phyloP scores from a whole-genome alignment of 345 rosid species.

The Conringia planisiliqua region DNA sequence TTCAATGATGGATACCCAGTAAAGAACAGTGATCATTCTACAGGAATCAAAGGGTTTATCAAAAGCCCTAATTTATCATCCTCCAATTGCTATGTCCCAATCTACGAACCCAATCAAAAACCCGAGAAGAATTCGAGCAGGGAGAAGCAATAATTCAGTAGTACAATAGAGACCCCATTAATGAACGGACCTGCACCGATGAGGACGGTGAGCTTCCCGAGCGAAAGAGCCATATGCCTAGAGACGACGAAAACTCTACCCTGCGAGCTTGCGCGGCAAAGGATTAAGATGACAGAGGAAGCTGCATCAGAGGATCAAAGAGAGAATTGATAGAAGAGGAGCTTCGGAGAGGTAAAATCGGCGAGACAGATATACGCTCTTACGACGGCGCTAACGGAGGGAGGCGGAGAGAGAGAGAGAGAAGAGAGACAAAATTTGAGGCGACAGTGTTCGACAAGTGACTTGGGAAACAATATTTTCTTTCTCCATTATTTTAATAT shows the following conservation, averaged over 20 bases:
- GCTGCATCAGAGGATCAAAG: background rate
- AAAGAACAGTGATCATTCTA: background rate
- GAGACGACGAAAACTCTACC: background rate
- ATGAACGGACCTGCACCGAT: conserved; percentile 39
- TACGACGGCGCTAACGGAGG: conserved; percentile 15
- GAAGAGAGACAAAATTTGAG: background rate
- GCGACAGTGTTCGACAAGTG: conserved; percentile 20
- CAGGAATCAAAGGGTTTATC: conserved; percentile 24
- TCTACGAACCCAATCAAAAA: background rate
- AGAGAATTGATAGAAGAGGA: background rate
- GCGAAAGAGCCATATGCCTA: conserved; percentile 29
- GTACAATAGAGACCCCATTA: background rate
- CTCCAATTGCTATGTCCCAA: background rate
- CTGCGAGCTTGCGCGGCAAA: background rate
- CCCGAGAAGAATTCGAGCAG: background rate
- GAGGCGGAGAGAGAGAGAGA: conserved; percentile 10
- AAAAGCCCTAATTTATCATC: conserved; percentile 33
- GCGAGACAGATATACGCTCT: background rate
- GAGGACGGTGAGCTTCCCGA: conserved; percentile 40
- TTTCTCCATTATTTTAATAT: background rate
- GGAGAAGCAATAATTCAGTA: background rate
- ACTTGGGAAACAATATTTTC: conserved; percentile 18
- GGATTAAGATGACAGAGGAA: background rate
- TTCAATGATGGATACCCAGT: background rate
- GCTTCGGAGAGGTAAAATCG: background rate